A percentile compares a stretch with the other conserved stretches of the same genome.
Evolutionary conservation across 2,329 filamentous ascomycete species (phyloP).

Genomic region (Leptographium flavum): DNA sequence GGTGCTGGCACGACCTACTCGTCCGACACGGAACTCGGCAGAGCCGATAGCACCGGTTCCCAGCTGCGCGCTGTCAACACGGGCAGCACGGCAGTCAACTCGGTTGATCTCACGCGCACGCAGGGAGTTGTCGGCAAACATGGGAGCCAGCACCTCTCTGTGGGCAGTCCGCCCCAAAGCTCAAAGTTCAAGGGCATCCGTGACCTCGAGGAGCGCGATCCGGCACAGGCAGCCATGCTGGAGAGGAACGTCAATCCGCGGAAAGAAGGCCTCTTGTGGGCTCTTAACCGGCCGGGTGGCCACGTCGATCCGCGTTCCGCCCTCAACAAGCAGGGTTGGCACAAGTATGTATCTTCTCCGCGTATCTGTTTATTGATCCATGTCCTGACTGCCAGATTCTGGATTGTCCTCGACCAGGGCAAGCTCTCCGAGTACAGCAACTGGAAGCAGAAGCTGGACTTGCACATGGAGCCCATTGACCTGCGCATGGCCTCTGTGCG

Average conservation of each 20-base stretch:
- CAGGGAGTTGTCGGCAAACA: constrained; percentile 42
- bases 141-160: constrained; percentile 27
- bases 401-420: constrained; percentile 94
- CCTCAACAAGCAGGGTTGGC: constrained; percentile 94
- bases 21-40: constrained; percentile 55
- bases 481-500: constrained; percentile 92
- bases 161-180: constrained; percentile 36
- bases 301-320: constrained; percentile 83
- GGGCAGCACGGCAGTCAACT: constrained; percentile 17
- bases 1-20: neutral
- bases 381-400: constrained; percentile 49
- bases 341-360: constrained; percentile 57
- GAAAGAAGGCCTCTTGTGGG: constrained; percentile 93
- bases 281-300: constrained; percentile 78
- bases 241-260: constrained; percentile 54
- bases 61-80: constrained; percentile 32
- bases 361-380: neutral
- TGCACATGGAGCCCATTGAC: constrained; percentile 97
- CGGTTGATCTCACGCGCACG: constrained; percentile 37
- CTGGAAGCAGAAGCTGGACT: constrained; percentile 93
- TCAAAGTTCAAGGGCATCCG: constrained; percentile 79
- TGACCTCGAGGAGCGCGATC: constrained; percentile 75
- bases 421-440: constrained; percentile 97
- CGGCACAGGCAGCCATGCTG: constrained; percentile 32
- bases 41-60: constrained; percentile 61